Evolutionary conservation across 163 green algal species (phyloP).

Genomic region (Prototheca wickerhamii): DNA sequence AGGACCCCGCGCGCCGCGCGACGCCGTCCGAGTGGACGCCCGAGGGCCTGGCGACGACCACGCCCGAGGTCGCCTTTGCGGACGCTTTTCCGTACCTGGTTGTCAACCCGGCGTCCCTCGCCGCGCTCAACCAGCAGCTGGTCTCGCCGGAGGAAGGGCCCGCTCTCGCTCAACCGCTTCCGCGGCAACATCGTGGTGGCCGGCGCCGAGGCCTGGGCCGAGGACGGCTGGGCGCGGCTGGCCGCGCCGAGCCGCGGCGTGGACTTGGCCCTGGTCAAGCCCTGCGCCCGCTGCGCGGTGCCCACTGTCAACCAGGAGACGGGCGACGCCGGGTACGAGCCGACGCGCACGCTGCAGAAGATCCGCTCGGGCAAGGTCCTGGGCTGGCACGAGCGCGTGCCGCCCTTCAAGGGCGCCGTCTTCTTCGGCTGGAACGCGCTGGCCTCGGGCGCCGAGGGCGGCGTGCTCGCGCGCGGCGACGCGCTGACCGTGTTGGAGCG

Average conservation of each 20-base stretch:
- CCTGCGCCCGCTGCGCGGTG: conserved; percentile 38
- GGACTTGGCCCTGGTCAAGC: conserved; percentile 47
- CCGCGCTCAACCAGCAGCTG: conserved; percentile 44
- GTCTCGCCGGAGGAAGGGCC: neutral
- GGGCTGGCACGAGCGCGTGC: conserved; percentile 16
- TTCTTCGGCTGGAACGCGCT: conserved; percentile 59
- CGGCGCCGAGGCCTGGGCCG: conserved; percentile 28
- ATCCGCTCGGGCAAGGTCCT: conserved; percentile 33
- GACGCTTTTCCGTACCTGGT: conserved; percentile 63
- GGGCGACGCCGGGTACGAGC: conserved; percentile 33
- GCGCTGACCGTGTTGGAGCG: neutral
- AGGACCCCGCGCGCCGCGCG: conserved; percentile 4
- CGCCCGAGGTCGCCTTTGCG: conserved; percentile 47
- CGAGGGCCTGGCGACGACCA: conserved; percentile 10
- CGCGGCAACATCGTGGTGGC: conserved; percentile 45
- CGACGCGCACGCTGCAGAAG: conserved; percentile 26
- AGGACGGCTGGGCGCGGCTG: conserved; percentile 47
- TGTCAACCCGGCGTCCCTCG: conserved; percentile 26
- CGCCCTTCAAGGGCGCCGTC: conserved; percentile 25
- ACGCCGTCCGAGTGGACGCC: conserved; percentile 12
- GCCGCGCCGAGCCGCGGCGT: neutral
- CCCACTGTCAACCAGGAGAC: conserved; percentile 51
- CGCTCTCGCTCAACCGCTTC: conserved; percentile 54
- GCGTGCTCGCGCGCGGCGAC: conserved; percentile 6
- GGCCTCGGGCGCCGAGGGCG: neutral